A percentile compares a stretch with the other conserved stretches of the same genome.
These are phyloP conservation scores for Russula abietina DNA, from an alignment of 768 basidiomycete species.

Conservation along the genomic window DNA sequence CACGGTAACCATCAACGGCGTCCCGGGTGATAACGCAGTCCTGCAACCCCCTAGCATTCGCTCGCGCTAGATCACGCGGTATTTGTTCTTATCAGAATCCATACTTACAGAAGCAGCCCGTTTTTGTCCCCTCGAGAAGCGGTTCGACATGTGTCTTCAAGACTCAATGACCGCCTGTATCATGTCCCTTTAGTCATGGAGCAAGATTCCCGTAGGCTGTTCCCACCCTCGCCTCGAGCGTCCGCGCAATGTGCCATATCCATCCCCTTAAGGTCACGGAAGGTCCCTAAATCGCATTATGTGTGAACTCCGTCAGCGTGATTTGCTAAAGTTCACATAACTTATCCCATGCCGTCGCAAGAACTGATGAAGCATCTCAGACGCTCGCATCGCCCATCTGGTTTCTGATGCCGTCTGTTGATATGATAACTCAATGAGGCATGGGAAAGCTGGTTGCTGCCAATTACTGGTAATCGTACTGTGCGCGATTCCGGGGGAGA, in stretches of 20 bases:
- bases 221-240: not conserved
- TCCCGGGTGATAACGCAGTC: conserved; percentile 36
- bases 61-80: not conserved
- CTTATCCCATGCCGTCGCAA: not conserved
- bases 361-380: not conserved
- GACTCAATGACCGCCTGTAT: not conserved
- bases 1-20: conserved; percentile 51
- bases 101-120: not conserved
- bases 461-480: not conserved
- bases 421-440: not conserved
- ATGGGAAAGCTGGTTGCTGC: no score
- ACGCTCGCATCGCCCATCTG: not conserved
- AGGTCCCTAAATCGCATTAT: not conserved
- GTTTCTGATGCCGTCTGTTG: not conserved
- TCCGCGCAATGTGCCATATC: no score
- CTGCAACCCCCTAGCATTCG: conserved; percentile 15
- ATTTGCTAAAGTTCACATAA: conserved; percentile 3
- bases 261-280: not conserved
- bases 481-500: not conserved
- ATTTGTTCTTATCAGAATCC: not conserved
- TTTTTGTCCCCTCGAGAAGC: not conserved
- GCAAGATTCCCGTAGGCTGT: not conserved
- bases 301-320: not conserved
- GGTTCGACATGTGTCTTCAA: not conserved
- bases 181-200: not conserved